Conservation (phyloP, 495 filamentous ascomycete genomes). For the Aspergillus sclerotioniger region DNA sequence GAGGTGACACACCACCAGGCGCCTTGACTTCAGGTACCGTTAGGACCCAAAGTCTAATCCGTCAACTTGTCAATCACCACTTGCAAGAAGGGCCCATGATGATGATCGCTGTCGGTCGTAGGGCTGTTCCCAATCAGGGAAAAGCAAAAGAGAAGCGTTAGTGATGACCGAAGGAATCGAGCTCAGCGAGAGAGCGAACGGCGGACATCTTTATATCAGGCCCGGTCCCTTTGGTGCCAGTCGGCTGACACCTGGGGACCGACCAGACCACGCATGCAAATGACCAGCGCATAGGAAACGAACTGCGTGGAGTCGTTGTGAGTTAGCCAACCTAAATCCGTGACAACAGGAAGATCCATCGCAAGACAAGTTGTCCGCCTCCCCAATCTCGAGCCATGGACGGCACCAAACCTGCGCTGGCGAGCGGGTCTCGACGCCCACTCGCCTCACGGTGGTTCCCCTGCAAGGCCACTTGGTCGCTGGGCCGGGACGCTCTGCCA, state of each 20-base stretch:
- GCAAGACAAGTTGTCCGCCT: constrained; percentile 10
- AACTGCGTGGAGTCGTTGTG: constrained; percentile 13
- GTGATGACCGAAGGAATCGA: constrained; percentile 1
- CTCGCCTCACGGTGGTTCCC: constrained; percentile 24
- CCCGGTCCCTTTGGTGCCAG: constrained; percentile 5
- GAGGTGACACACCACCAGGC: constrained; percentile 16
- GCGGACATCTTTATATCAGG: constrained; percentile 13
- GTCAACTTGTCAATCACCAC: constrained; percentile 16
- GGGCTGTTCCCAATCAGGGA: constrained; percentile 3
- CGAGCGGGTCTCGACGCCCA: constrained; percentile 25
- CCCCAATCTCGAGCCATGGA: constrained; percentile 4
- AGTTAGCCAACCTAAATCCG: constrained; percentile 22
- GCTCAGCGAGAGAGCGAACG: constrained; percentile 7
- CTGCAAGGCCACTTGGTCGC: constrained; percentile 27
- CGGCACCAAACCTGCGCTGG: constrained; percentile 22
- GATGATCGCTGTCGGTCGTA: constrained; percentile 1
- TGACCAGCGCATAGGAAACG: constrained; percentile 25
- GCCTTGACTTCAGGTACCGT: constrained; percentile 21
- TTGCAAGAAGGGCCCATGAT: constrained; percentile 15
- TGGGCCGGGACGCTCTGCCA: neutral
- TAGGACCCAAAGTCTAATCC: constrained; percentile 18
- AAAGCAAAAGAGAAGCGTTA: neutral
- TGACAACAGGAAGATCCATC: constrained; percentile 20
- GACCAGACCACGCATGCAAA: constrained; percentile 22
- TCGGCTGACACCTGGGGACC: constrained; percentile 15